Evolutionary conservation across 2,329 filamentous ascomycete genomes (phyloP).

Genomic region (Alternaria panax): DNA sequence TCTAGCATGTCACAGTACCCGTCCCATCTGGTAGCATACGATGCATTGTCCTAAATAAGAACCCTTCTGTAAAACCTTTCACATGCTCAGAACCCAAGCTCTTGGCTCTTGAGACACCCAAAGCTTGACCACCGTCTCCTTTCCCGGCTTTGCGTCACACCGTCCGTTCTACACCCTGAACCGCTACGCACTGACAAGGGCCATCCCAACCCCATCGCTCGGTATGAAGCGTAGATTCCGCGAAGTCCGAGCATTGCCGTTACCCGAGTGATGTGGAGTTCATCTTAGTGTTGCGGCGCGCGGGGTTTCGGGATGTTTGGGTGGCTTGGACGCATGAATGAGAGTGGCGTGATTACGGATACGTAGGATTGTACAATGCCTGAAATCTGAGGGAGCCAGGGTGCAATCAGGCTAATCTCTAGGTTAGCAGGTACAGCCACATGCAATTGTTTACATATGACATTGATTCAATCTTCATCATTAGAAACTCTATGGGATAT

Average conservation of each 20-base stretch:
- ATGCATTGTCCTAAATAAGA: background rate
- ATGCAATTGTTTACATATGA: background rate
- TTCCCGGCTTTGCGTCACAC: background rate
- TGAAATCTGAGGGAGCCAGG: background rate
- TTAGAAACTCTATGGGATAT: conserved; percentile 10
- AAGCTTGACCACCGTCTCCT: conserved; percentile 26
- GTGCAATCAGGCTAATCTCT: background rate
- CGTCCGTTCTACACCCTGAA: background rate
- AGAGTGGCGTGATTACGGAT: conserved; percentile 8
- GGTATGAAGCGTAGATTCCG: conserved; percentile 1
- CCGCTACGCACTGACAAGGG: background rate
- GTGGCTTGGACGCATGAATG: conserved; percentile 16
- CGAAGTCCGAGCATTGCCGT: background rate
- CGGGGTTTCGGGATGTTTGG: conserved; percentile 17
- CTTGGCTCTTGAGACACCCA: conserved; percentile 30
- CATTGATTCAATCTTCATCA: background rate
- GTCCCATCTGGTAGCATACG: background rate
- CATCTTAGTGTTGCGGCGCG: conserved; percentile 6
- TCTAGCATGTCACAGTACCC: background rate
- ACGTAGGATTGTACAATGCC: background rate
- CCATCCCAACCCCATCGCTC: background rate
- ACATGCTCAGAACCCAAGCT: conserved; percentile 9
- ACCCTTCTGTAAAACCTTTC: background rate
- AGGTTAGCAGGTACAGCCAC: background rate
- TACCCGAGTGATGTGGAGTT: background rate